Conservation (phyloP, 23 red algal species). For the Gracilaria gracilis region DNA sequence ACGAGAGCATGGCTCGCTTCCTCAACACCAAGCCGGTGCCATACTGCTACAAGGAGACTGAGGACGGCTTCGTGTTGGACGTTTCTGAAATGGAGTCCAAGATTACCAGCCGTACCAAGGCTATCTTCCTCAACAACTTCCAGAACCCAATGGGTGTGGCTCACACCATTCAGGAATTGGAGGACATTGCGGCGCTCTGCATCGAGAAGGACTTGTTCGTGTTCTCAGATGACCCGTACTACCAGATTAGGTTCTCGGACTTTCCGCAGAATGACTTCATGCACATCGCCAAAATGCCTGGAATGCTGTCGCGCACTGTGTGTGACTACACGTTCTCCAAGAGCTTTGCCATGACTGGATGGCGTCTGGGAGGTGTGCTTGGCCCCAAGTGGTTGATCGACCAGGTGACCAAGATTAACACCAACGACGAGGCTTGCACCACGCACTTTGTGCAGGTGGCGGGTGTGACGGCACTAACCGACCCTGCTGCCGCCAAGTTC, state of each 20-base stretch:
- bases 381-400: conserved; percentile 82
- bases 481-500: conserved; percentile 73
- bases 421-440: conserved; percentile 86
- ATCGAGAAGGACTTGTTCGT: conserved; percentile 81
- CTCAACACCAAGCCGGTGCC: conserved; percentile 82
- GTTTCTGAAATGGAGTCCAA: conserved; percentile 48
- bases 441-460: conserved; percentile 87
- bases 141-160: conserved; percentile 92
- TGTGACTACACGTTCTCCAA: conserved; percentile 93
- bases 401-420: conserved; percentile 84
- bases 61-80: conserved; percentile 70
- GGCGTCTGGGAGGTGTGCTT: conserved; percentile 85
- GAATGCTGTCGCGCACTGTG: conserved; percentile 82
- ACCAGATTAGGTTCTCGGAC: conserved; percentile 86
- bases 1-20: conserved; percentile 80
- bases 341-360: conserved; percentile 98
- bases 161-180: conserved; percentile 72
- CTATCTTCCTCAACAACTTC: conserved; percentile 95
- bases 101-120: conserved; percentile 73
- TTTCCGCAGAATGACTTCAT: conserved; percentile 66
- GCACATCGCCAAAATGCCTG: conserved; percentile 75
- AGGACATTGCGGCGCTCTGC: conserved; percentile 73
- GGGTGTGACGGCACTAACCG: conserved; percentile 73
- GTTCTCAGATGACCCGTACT: conserved; percentile 94
- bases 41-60: conserved; percentile 81